Conservation (phyloP, 768 basidiomycete species). For the Mycena sanguinolenta region DNA sequence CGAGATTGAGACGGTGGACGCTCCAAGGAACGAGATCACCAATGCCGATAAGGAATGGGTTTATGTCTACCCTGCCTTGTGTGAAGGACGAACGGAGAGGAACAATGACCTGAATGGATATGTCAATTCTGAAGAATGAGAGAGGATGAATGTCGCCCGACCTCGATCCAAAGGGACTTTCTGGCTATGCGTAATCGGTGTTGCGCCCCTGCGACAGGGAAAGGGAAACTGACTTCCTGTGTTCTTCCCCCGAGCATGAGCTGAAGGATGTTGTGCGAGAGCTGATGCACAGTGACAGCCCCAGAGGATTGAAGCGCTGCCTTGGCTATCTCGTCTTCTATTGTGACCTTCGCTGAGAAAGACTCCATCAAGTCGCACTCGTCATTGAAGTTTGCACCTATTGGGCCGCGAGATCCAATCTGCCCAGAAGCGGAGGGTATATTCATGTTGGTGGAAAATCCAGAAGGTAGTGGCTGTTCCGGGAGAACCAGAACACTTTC, state of each 20-base stretch:
- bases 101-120: constrained; percentile 29
- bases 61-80: constrained; percentile 40
- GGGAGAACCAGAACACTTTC: constrained; percentile 23
- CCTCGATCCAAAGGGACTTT: constrained; percentile 42
- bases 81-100: constrained; percentile 33
- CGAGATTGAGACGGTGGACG: constrained; percentile 51
- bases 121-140: background rate
- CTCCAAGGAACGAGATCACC: constrained; percentile 43
- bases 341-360: constrained; percentile 36
- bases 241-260: constrained; percentile 42
- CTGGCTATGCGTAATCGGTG: constrained; percentile 26
- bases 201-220: constrained; percentile 13
- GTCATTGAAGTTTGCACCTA: constrained; percentile 41
- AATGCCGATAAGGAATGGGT: constrained; percentile 43
- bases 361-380: constrained; percentile 40
- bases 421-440: constrained; percentile 15
- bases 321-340: constrained; percentile 38
- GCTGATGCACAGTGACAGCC: constrained; percentile 34
- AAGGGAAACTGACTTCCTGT: constrained; percentile 14
- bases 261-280: constrained; percentile 38
- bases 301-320: constrained; percentile 35
- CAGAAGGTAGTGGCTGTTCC: constrained; percentile 21
- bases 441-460: background rate
- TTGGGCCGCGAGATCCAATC: constrained; percentile 39
- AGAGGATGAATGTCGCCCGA: constrained; percentile 45